phyloP scores from a whole-genome alignment of 768 basidiomycete species.

The Lenzites betulinus region DNA sequence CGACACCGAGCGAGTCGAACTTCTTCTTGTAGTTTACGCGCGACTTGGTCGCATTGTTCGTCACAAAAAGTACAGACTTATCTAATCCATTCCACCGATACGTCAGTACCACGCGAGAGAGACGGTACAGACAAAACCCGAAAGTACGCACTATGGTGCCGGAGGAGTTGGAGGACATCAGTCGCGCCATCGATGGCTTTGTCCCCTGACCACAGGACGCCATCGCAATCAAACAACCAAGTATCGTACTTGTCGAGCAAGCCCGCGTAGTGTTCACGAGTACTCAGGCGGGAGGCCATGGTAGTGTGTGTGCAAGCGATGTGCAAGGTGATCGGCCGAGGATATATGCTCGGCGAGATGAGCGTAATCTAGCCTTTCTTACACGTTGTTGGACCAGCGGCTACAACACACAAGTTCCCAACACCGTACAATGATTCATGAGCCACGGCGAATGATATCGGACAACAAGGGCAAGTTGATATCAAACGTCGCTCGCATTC shows the following conservation, averaged over 20 bases:
- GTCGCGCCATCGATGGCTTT: slow-evolving; percentile 74
- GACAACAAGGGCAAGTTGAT: too few species aligned
- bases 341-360: not conserved
- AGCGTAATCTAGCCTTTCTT: not conserved
- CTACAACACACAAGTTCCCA: too few species aligned
- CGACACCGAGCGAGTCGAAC: slow-evolving; percentile 87
- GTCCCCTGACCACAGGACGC: slow-evolving; percentile 91
- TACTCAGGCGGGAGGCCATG: slow-evolving; percentile 28
- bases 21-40: slow-evolving; percentile 84
- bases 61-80: slow-evolving; percentile 89
- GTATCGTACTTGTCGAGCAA: slow-evolving; percentile 76
- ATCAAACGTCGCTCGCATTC: too few species aligned
- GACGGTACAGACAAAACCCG: not conserved
- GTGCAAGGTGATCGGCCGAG: not conserved
- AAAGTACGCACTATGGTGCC: slow-evolving; percentile 62
- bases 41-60: slow-evolving; percentile 97
- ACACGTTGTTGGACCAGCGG: not conserved
- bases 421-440: too few species aligned
- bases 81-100: slow-evolving; percentile 42
- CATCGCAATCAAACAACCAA: slow-evolving; percentile 96
- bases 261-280: slow-evolving; percentile 35
- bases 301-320: not conserved
- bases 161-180: slow-evolving; percentile 72
- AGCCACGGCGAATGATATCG: too few species aligned
- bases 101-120: not conserved